Evolutionary conservation across 768 basidiomycete species (phyloP).

Genomic region (Suillus subaureus): DNA sequence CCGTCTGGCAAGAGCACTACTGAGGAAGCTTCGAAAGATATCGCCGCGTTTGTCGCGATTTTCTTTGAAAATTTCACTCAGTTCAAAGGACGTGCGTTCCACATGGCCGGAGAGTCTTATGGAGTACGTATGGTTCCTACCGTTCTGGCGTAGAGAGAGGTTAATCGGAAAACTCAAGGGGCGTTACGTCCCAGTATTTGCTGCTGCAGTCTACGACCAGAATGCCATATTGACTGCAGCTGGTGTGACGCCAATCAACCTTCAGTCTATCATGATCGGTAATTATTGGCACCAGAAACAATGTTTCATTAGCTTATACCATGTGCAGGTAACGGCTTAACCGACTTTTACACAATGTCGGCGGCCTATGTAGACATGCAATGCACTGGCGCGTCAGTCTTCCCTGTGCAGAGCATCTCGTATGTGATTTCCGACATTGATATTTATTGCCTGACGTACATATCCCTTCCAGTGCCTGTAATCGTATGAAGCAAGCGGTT

Average conservation of each 20-base stretch:
- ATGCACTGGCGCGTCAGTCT: slow-evolving; percentile 54
- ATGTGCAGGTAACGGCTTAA: slow-evolving; percentile 46
- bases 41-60: slow-evolving; percentile 69
- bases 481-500: slow-evolving; percentile 47
- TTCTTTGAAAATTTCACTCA: slow-evolving; percentile 76
- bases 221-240: slow-evolving; percentile 42
- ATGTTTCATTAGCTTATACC: not conserved
- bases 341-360: slow-evolving; percentile 40
- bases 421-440: slow-evolving; percentile 27
- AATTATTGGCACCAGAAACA: slow-evolving; percentile 6
- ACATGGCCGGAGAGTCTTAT: slow-evolving; percentile 62
- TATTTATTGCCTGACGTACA: slow-evolving; percentile 11
- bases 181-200: slow-evolving; percentile 54
- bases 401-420: slow-evolving; percentile 47
- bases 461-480: slow-evolving; percentile 33
- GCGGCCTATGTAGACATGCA: slow-evolving; percentile 53
- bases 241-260: slow-evolving; percentile 52
- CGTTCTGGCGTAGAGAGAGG: not conserved
- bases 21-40: slow-evolving; percentile 68
- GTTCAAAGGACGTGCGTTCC: slow-evolving; percentile 67
- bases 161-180: slow-evolving; percentile 35
- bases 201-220: slow-evolving; percentile 50
- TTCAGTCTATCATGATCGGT: slow-evolving; percentile 54
- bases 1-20: slow-evolving; percentile 49
- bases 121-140: slow-evolving; percentile 38